Base-by-base conservation (phyloP, 129 eudicot species). In the Scalesia atractyloides region DNA sequence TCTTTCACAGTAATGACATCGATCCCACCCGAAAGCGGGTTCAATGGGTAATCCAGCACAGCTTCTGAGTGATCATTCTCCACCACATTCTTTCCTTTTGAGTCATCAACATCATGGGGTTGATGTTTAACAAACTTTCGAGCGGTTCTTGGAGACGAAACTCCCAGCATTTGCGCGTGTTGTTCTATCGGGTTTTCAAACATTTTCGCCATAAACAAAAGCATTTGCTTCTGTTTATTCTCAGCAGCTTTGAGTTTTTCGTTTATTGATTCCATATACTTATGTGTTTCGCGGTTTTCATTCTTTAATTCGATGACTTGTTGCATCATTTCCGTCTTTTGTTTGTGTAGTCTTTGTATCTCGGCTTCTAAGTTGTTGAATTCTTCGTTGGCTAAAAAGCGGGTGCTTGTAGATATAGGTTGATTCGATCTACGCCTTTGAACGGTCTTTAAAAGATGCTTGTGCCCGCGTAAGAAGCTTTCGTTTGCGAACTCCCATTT, bases 401-500 rank as follows among this genome's bases (percentile, higher is more conserved):
- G 56, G 54, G 22, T 73, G 54, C 54, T 75, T 9, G 56, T 16
- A 15, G 58, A 66, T 22, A 9, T 17, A 13, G 59, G 17, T 53
- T 53, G 79, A 53, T 24, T 53, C 14, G 95, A 73, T 70, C 66
- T 89, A 26, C 96, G 87, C 86, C 98, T 83, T 69, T 84, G 91
- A 47, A 92, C 89, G 82, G 70, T 87, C 86, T 82, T 92, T 81
- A 92, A 66, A 11, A 92, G 83, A 82, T 87, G 80, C 72, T 75
- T 87, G 44, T 82, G 68, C 36, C 96, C 96, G 70, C 74, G 81
- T 58, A 85, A 20, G 62, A 92, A 89, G 24, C 82, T 79, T 66
- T 82, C 88, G 30, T 82, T 85, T 5, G 92, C 88, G 68, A 92
- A 92, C 75, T 92, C 98, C 98, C 98, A 92, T 53, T 75, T 85